Evolutionary conservation across 1,284 basidiomycete species (phyloP), one percentile per base, ranked within the genome.

Genomic region (Malassezia brasiliensis): DNA sequence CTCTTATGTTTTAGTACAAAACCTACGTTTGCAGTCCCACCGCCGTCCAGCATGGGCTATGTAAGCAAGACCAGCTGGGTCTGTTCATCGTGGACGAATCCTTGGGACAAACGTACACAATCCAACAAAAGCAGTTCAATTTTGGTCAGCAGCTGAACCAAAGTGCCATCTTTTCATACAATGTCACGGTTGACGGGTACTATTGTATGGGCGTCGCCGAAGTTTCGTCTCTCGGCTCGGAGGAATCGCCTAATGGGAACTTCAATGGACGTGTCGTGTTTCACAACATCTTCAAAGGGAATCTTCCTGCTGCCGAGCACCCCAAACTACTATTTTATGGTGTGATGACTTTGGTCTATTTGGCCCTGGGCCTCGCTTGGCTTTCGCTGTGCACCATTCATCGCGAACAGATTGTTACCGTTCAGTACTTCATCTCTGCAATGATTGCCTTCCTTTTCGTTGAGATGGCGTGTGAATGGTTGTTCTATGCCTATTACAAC

Each of bases 291-390:
- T 96, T 96, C 74, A 78, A 86, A 36, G 93, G 93, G 35, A 83
- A 88, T 74, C 80, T 99, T 17, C 83, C 93, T 3, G 90, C 91
- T 3, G 82, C 87, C 2, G 93, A 99, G 75, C 94, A 96, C 74
- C 93, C 93, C n/a, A 99, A 98, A 82, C 87, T 96, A 68, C 60
- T 91, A 88, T 96, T 96, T 76, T 96, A 96, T 77, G 82, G 87
- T 51, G 74, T 78, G 20, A 83, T 96, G 80, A 86, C 87, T 67
- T 68, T 89, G 34, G 77, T 86, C 15, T 96, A 96, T 75, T 69
- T 81, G 46, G 72, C 79, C 0, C 77, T 91, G 44, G 88, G 82
- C 15, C 77, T 77, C 9, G 81, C 77, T 0, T 99, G 93, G 93
- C 86, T 81, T 10, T 86, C 83, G 78, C 77, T 91, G 32, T 96